phyloP scores from a whole-genome alignment of 2,329 filamentous ascomycete genomes.

The Ophiocordyceps camponoti-floridani region DNA sequence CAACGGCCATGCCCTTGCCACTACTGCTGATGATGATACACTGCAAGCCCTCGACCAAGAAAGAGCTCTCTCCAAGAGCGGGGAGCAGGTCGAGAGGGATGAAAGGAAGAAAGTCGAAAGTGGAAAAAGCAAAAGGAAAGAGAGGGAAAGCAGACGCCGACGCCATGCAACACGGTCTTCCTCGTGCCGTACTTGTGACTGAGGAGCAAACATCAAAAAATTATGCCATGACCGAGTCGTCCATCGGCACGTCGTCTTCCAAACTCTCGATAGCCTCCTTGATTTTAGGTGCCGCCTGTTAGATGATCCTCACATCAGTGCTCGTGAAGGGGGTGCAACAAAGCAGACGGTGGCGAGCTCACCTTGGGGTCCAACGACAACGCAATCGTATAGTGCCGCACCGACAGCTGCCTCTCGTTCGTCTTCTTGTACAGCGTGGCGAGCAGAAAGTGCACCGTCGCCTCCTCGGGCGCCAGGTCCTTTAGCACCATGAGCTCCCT shows the following conservation, averaged over 20 bases:
- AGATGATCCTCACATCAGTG: conserved; percentile 1
- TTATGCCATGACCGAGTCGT: conserved; percentile 45
- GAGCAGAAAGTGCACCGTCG: conserved; percentile 87
- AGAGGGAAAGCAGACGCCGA: conserved; percentile 8
- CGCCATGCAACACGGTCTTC: conserved; percentile 12
- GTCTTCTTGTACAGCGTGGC: conserved; percentile 65
- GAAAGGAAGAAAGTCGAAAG: background rate
- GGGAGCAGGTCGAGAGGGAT: background rate
- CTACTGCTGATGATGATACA: background rate
- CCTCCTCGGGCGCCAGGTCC: conserved; percentile 82
- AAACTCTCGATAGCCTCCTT: conserved; percentile 93
- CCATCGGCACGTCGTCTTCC: conserved; percentile 59
- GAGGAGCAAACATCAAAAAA: background rate
- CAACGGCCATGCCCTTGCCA: background rate
- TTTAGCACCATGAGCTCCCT: conserved; percentile 76
- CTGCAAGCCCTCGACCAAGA: background rate
- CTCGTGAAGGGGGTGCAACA: background rate
- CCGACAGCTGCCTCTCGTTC: conserved; percentile 60
- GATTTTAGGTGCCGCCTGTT: conserved; percentile 74
- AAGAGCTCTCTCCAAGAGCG: background rate
- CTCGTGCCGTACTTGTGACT: background rate
- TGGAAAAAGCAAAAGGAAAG: background rate
- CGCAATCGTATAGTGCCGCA: conserved; percentile 86
- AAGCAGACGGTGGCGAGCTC: conserved; percentile 10
- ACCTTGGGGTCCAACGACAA: conserved; percentile 95